Conservation (phyloP, 2,329 filamentous ascomycete species). For the Cercospora zeina region DNA sequence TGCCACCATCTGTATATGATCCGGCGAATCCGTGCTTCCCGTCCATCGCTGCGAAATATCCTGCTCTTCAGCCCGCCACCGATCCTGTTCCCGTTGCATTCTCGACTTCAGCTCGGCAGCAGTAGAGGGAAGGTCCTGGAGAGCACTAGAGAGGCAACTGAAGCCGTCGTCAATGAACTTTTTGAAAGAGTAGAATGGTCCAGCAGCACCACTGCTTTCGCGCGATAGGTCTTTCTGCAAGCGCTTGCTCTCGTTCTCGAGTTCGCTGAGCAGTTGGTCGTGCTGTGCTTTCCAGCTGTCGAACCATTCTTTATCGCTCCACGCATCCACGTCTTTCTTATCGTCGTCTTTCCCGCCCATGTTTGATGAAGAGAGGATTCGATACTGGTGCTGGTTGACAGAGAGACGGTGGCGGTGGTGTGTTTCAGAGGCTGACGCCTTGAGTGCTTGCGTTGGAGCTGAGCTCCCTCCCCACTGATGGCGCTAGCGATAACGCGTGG, state of each 20-base stretch:
- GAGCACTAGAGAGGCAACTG: slow-evolving; percentile 47
- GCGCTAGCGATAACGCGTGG: slow-evolving; percentile 1
- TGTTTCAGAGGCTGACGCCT: slow-evolving; percentile 9
- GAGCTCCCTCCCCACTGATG: background rate
- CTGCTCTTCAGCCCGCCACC: slow-evolving; percentile 28
- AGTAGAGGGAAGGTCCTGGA: slow-evolving; percentile 55
- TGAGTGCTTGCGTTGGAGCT: slow-evolving; percentile 4
- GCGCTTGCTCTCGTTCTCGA: slow-evolving; percentile 20
- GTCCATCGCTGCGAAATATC: slow-evolving; percentile 36
- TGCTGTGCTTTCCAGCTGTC: slow-evolving; percentile 20
- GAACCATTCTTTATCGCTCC: slow-evolving; percentile 18
- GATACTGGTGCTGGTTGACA: slow-evolving; percentile 3
- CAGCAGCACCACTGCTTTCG: slow-evolving; percentile 28
- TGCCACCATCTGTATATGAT: slow-evolving; percentile 27
- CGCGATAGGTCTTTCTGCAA: slow-evolving; percentile 12
- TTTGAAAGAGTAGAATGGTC: slow-evolving; percentile 62
- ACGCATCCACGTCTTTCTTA: slow-evolving; percentile 14
- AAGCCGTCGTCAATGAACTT: slow-evolving; percentile 61
- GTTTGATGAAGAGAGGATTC: background rate
- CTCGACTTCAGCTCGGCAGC: slow-evolving; percentile 40
- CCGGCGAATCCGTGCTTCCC: slow-evolving; percentile 29
- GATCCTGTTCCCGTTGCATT: slow-evolving; percentile 32
- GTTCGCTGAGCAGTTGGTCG: slow-evolving; percentile 21
- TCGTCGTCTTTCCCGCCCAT: slow-evolving; percentile 24
- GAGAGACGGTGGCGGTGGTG: background rate